A percentile compares a stretch with the other conserved stretches of the same genome.
Evolutionary conservation across 331 rosid genomes (phyloP).

Genomic region (Phaseolus coccineus): DNA sequence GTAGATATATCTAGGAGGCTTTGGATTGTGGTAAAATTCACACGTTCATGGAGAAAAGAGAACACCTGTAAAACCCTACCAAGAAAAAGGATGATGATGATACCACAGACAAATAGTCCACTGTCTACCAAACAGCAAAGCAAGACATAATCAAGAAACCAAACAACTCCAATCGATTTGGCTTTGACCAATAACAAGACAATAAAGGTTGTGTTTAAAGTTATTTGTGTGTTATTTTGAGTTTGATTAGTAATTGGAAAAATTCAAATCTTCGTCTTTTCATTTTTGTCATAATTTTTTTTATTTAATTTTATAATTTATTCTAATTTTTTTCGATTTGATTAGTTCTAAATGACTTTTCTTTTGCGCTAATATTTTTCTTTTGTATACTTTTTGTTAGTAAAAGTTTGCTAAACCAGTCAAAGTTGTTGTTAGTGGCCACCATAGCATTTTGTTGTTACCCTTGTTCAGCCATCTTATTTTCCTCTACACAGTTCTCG

Average conservation of each 20-base stretch:
- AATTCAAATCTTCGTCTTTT: neutral
- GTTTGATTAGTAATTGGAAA: neutral
- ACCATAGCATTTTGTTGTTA: neutral
- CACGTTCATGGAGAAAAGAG: conserved; percentile 2
- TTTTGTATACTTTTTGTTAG: neutral
- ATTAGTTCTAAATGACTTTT: too few relatives aligned
- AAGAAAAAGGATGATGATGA: neutral
- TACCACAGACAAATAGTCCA: neutral
- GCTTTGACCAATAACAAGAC: neutral
- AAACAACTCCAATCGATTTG: neutral
- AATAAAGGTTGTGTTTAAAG: neutral
- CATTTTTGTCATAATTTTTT: neutral
- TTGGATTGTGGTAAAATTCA: conserved; percentile 39
- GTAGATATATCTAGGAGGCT: too few relatives aligned
- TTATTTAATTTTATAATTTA: too few relatives aligned
- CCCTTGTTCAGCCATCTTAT: neutral
- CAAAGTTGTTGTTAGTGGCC: neutral
- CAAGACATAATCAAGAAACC: conserved; percentile 2
- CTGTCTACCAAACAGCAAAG: neutral
- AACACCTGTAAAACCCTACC: conserved; percentile 13
- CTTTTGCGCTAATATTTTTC: neutral
- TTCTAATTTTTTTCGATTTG: too few relatives aligned
- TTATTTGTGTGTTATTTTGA: neutral
- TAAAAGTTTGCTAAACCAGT: neutral
- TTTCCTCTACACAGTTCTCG: neutral